Conservation (phyloP, 306 rosid genomes). For the Castanea mollissima region DNA sequence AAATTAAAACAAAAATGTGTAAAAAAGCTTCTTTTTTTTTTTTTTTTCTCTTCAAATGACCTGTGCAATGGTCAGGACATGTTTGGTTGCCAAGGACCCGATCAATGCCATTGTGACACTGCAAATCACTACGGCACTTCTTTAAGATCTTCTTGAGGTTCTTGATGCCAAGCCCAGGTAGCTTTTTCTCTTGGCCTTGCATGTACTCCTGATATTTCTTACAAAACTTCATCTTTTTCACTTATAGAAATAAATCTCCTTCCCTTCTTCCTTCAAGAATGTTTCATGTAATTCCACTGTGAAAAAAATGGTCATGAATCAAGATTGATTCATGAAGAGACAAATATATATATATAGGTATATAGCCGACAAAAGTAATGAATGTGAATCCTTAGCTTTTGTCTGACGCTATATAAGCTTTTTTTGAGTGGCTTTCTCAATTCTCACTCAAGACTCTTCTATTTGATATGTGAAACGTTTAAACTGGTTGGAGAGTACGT, state of each 20-base stretch:
- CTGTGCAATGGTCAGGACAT: constrained; percentile 72
- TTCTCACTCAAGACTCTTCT: background rate
- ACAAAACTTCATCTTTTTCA: constrained; percentile 84
- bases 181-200: constrained; percentile 69
- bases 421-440: background rate
- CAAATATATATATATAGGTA: background rate
- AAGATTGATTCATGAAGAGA: background rate
- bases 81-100: constrained; percentile 25
- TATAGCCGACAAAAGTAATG: background rate
- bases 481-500: background rate
- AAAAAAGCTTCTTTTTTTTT: too few species aligned
- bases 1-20: background rate
- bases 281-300: background rate
- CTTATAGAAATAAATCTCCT: background rate
- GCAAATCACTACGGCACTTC: constrained; percentile 52
- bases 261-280: background rate
- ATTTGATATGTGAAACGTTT: background rate
- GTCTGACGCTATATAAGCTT: background rate
- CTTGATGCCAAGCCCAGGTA: constrained; percentile 82
- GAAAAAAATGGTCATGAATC: background rate
- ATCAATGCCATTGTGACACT: constrained; percentile 30
- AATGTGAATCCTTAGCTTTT: background rate
- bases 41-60: constrained; percentile 20
- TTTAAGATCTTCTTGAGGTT: constrained; percentile 86
- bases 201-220: constrained; percentile 81